Evolutionary conservation across 257 asterid genomes (phyloP).

Genomic region (Apocynum venetum): DNA sequence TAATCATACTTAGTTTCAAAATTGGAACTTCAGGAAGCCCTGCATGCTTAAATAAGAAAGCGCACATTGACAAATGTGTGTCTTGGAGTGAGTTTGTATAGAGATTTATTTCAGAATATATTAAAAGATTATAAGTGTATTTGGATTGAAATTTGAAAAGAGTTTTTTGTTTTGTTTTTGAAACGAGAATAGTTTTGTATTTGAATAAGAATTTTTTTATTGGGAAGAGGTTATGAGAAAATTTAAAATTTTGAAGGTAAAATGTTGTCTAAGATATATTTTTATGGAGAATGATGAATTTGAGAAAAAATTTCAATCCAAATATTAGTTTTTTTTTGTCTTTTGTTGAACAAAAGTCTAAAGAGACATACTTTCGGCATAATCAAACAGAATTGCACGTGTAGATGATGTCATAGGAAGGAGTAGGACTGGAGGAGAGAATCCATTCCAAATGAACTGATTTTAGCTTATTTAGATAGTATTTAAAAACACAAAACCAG

Average conservation of each 20-base stretch:
- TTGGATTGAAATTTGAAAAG: too few relatives aligned
- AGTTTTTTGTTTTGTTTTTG: too few relatives aligned
- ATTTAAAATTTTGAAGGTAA: too few relatives aligned
- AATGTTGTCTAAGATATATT: too few relatives aligned
- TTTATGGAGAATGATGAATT: too few relatives aligned
- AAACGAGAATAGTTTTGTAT: too few relatives aligned
- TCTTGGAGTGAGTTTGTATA: neutral
- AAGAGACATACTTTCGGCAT: neutral
- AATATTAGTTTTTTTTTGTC: neutral
- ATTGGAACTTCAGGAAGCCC: neutral
- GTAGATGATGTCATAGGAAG: neutral
- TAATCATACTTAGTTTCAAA: neutral
- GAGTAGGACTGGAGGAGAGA: neutral
- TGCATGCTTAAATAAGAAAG: neutral
- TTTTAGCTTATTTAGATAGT: neutral
- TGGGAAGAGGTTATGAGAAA: too few relatives aligned
- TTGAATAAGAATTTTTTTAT: too few relatives aligned
- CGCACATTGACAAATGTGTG: neutral
- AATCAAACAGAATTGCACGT: neutral
- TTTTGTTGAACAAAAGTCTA: neutral
- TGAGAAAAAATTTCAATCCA: too few relatives aligned
- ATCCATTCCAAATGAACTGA: neutral
- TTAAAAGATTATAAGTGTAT: neutral
- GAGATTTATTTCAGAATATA: neutral
- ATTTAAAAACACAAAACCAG: neutral